Conservation (phyloP, 176 grass and related monocot species). For the Oryza brachyantha region DNA sequence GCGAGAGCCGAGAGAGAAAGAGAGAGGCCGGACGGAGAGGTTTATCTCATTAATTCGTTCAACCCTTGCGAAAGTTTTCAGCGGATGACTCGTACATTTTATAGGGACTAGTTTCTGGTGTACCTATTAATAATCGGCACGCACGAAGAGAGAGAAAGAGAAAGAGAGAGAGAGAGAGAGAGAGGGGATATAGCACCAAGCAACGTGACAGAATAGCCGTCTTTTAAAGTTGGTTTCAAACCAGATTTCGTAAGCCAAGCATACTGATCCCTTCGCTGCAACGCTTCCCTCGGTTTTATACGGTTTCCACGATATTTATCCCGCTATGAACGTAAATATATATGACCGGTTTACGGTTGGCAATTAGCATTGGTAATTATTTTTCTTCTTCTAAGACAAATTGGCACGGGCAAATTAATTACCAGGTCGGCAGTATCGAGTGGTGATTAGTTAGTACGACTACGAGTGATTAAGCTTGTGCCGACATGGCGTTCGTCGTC, state of each 20-base stretch:
- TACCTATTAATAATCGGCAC: background rate
- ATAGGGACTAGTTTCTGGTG: constrained; percentile 16
- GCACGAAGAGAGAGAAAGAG: background rate
- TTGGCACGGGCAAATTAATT: background rate
- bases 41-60: background rate
- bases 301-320: background rate
- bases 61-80: constrained; percentile 33
- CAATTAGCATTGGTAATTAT: background rate
- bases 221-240: constrained; percentile 36
- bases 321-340: background rate
- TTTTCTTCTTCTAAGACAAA: background rate
- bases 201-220: constrained; percentile 40
- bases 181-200: no score
- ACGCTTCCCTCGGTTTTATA: background rate
- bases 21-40: background rate
- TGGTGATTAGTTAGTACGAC: background rate
- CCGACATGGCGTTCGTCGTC: constrained; percentile 2
- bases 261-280: background rate
- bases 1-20: no score
- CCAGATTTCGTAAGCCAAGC: background rate
- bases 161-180: background rate
- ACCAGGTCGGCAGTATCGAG: background rate
- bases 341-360: background rate
- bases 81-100: constrained; percentile 22
- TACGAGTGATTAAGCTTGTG: background rate